Percentiles rank a stretch among this genome's conserved stretches.
phyloP scores from a whole-genome alignment of 2,329 filamentous ascomycete genomes.

The Pseudogymnoascus sp. region DNA sequence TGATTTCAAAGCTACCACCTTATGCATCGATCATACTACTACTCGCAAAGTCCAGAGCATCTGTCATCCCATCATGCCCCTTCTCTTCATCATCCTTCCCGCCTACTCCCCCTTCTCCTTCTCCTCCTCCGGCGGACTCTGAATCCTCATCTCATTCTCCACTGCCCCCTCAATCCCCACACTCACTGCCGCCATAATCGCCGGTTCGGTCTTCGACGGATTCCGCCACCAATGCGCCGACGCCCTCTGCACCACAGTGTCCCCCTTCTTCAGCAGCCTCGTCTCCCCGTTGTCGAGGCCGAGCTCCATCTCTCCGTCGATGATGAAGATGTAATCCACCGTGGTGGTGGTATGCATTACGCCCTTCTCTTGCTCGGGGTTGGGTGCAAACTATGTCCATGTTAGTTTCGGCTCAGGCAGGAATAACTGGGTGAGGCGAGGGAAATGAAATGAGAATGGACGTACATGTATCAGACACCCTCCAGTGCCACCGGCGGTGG shows the following conservation, averaged over 20 bases:
- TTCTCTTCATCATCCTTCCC: neutral
- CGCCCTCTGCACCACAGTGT: conserved; percentile 36
- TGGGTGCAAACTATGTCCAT: neutral
- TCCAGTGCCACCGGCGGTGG: neutral
- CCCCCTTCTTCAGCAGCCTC: conserved; percentile 31
- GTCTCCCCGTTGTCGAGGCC: conserved; percentile 34
- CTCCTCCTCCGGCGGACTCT: too few relatives aligned
- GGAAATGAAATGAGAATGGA: neutral
- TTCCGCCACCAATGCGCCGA: conserved; percentile 40
- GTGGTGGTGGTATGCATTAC: conserved; percentile 37
- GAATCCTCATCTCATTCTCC: conserved; percentile 4
- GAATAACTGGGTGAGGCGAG: too few relatives aligned
- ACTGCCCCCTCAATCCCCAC: neutral
- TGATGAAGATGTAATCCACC: conserved; percentile 34
- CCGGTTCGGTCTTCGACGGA: conserved; percentile 23
- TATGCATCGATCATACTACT: neutral
- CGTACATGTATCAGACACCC: neutral
- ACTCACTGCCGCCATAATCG: conserved; percentile 13
- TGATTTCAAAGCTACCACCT: neutral
- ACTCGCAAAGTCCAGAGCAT: neutral
- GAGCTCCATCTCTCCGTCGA: conserved; percentile 34
- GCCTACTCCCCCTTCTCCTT: neutral
- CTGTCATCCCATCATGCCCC: neutral
- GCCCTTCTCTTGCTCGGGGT: neutral
- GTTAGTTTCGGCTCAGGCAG: neutral